A percentile compares a stretch with the other conserved stretches of the same genome.
phyloP scores from a whole-genome alignment of 805 yeast species.

The Kazachstania taianensis region DNA sequence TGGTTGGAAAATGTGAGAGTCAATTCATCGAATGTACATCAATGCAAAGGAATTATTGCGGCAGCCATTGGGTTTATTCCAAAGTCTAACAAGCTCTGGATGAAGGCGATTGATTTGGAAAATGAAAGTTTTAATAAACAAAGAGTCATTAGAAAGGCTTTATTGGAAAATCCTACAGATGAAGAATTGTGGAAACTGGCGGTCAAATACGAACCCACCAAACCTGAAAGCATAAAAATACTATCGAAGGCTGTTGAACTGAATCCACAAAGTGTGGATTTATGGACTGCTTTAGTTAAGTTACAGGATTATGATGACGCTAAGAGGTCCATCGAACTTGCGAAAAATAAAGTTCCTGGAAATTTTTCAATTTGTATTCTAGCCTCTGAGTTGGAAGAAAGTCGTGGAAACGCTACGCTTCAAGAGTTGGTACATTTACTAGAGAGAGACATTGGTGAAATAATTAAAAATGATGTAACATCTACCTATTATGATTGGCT shows the following conservation, averaged over 20 bases:
- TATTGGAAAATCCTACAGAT: conserved; percentile 52
- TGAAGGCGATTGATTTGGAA: conserved; percentile 59
- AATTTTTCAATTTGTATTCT: conserved; percentile 55
- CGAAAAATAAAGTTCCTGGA: conserved; percentile 44
- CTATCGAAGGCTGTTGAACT: conserved; percentile 57
- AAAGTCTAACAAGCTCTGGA: conserved; percentile 58
- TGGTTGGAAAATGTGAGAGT: conserved; percentile 78
- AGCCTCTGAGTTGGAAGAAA: conserved; percentile 58
- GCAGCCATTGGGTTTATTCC: conserved; percentile 54
- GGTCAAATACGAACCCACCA: conserved; percentile 48
- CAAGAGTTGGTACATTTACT: conserved; percentile 12
- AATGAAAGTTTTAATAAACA: conserved; percentile 42
- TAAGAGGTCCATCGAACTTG: conserved; percentile 44
- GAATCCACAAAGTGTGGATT: conserved; percentile 50
- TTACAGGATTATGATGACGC: conserved; percentile 39
- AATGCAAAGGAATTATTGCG: conserved; percentile 49
- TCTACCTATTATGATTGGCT: conserved; percentile 42
- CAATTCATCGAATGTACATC: conserved; percentile 34
- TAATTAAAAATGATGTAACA: conserved; percentile 31
- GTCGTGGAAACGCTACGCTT: conserved; percentile 33
- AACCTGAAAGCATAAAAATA: conserved; percentile 41
- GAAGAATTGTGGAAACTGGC: conserved; percentile 60
- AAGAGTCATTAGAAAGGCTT: conserved; percentile 56
- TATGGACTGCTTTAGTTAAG: conserved; percentile 55
- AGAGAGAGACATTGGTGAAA: conserved; percentile 41